Evolutionary conservation across 305 asterid species (phyloP), one percentile per base, ranked within the genome.

Genomic region (Fraxinus platypoda): DNA sequence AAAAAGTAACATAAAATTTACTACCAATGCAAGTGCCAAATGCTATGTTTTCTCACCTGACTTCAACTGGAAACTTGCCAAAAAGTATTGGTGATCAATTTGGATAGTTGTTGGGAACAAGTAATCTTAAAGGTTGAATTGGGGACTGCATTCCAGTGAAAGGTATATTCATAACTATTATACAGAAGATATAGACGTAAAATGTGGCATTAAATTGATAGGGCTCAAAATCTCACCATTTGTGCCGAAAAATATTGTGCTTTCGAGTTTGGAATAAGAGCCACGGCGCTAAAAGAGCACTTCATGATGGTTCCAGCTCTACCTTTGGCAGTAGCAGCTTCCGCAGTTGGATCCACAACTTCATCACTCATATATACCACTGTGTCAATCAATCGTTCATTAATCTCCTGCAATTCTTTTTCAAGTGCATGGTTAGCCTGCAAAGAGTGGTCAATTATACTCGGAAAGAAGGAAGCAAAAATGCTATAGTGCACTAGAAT

Each of bases 161-260:
- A 86, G 86, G 52, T 66, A 78, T 77, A 76, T 37, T 52, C 30
- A 72, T 85, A 80, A 84, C 57, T 31, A 77, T 21, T 78, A 59
- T 78, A 79, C 75, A 54, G 70, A 79, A 49, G 49, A 81, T 73
- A 80, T 12, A 79, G 66, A 82, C 57, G n/a, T 80, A 30, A 37
- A 17, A 76, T 74, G 35, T 76, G 82, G 31, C 70, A 31, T 52
- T 62, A 64, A 85, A 37, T 31, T 1, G 54, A 74, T 49, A 46
- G 81, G 70, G 77, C 75, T 73, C 74, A 80, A 28, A 79, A 81
- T 76, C 93, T 87, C 85, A 95, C 98, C 98, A 88, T 92, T 79
- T 91, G 99, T 11, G 97, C 95, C 66, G 98, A 96, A 80, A 97
- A 94, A 88, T 92, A 96, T 81, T 90, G 98, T 78, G 98, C 85